Evolutionary conservation across 495 filamentous ascomycete species (phyloP).

Genomic region (Choiromyces venosus): DNA sequence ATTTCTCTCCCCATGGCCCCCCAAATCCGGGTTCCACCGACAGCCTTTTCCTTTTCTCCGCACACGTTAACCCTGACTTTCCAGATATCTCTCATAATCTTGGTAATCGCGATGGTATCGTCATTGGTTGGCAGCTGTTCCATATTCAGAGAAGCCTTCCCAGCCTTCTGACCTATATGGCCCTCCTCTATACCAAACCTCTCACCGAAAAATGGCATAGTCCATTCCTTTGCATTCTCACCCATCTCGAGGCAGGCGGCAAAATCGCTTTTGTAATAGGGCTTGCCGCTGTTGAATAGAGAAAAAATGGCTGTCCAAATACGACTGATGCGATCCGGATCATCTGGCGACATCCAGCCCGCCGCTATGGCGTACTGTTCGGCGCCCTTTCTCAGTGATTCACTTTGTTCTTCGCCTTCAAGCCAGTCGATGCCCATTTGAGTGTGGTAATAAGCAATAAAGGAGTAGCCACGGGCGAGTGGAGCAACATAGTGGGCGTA

Average conservation of each 20-base stretch:
- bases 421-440: constrained; percentile 23
- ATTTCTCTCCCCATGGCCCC: constrained; percentile 17
- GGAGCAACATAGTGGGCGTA: constrained; percentile 38
- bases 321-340: constrained; percentile 29
- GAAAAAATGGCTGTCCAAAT: constrained; percentile 35
- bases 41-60: constrained; percentile 32
- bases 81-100: constrained; percentile 32
- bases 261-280: constrained; percentile 37
- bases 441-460: constrained; percentile 31
- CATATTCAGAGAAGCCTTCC: constrained; percentile 19
- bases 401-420: constrained; percentile 18
- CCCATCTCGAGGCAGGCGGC: constrained; percentile 37
- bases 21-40: constrained; percentile 23
- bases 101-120: constrained; percentile 19
- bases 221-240: constrained; percentile 17
- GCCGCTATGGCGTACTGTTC: constrained; percentile 33
- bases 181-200: constrained; percentile 16
- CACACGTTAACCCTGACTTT: constrained; percentile 22
- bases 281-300: constrained; percentile 34
- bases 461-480: constrained; percentile 25
- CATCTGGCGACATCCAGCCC: constrained; percentile 36
- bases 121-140: constrained; percentile 30
- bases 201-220: constrained; percentile 23
- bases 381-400: constrained; percentile 21
- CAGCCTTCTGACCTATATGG: constrained; percentile 31